These are phyloP conservation scores for Trypanosoma grayi DNA, from an alignment of 208 protist genomes.

Conservation along the genomic window DNA sequence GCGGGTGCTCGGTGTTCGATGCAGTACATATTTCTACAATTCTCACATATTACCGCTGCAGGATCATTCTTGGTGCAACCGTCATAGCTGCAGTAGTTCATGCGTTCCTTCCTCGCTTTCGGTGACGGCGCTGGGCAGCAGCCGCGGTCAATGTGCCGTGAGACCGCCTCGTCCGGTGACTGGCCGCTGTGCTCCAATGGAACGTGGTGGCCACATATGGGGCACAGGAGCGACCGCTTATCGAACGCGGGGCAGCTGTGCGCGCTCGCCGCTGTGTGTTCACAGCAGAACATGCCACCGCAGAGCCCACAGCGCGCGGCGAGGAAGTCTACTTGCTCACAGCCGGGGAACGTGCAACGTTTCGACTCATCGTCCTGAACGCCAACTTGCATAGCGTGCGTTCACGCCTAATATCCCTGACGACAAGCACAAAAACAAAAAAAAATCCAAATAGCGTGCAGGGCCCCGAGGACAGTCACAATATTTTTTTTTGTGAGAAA, in stretches of 20 bases:
- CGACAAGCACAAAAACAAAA: neutral
- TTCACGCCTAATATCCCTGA: neutral
- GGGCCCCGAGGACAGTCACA: no score
- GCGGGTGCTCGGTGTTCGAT: slow-evolving; percentile 61
- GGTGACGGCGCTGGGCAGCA: slow-evolving; percentile 26
- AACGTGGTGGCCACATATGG: slow-evolving; percentile 50
- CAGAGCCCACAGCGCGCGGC: slow-evolving; percentile 68
- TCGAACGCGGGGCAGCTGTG: slow-evolving; percentile 61
- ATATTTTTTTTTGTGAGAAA: neutral
- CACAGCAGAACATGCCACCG: slow-evolving; percentile 66
- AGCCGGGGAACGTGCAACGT: slow-evolving; percentile 63
- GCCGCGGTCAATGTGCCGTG: slow-evolving; percentile 72
- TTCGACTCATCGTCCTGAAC: slow-evolving; percentile 70
- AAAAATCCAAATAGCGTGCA: neutral
- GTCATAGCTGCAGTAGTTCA: slow-evolving; percentile 37
- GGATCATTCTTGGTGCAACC: slow-evolving; percentile 41
- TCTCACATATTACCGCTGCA: slow-evolving; percentile 46
- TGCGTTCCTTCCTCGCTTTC: slow-evolving; percentile 5
- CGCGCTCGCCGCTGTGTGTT: slow-evolving; percentile 57
- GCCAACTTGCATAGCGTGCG: slow-evolving; percentile 73
- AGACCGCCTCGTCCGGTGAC: slow-evolving; percentile 62
- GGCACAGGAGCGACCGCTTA: slow-evolving; percentile 38
- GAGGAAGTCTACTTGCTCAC: slow-evolving; percentile 71
- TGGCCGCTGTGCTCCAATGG: slow-evolving; percentile 55
- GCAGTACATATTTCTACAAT: slow-evolving; percentile 68